These are phyloP conservation scores for Bipolaris oryzae DNA, from an alignment of 2,329 filamentous ascomycete genomes.

Conservation along the genomic window DNA sequence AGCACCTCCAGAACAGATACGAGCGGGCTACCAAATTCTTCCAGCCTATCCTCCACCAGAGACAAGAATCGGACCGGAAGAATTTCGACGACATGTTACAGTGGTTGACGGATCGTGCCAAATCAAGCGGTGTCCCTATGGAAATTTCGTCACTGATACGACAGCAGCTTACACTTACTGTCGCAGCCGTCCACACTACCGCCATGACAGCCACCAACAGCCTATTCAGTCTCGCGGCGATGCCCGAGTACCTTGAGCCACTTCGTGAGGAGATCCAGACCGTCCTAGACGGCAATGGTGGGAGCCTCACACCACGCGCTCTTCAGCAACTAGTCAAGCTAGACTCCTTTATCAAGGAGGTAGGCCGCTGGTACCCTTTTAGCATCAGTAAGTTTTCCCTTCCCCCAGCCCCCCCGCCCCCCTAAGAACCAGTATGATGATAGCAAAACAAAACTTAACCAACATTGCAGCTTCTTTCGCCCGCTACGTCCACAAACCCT, in stretches of 20 bases:
- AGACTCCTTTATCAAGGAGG: constrained; percentile 37
- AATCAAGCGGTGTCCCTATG: not conserved
- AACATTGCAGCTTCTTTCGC: not conserved
- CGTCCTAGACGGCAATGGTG: constrained; percentile 41
- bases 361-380: constrained; percentile 25
- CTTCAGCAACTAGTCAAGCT: constrained; percentile 35
- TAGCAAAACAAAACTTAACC: constrained; percentile 10
- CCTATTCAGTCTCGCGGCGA: constrained; percentile 30
- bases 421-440: not conserved
- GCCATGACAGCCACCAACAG: constrained; percentile 28
- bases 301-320: constrained; percentile 25
- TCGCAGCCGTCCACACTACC: constrained; percentile 28
- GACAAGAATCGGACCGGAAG: not conserved
- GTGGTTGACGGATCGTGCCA: constrained; percentile 29
- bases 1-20: not conserved
- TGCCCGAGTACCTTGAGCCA: constrained; percentile 49
- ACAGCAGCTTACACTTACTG: constrained; percentile 23
- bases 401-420: too few relatives aligned
- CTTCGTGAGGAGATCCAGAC: constrained; percentile 49
- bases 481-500: constrained; percentile 57
- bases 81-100: constrained; percentile 30
- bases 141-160: not conserved
- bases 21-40: not conserved
- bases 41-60: not conserved
- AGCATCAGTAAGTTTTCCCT: constrained; percentile 37